Conservation (phyloP, 805 yeast species). For the Candida rishiriensis region DNA sequence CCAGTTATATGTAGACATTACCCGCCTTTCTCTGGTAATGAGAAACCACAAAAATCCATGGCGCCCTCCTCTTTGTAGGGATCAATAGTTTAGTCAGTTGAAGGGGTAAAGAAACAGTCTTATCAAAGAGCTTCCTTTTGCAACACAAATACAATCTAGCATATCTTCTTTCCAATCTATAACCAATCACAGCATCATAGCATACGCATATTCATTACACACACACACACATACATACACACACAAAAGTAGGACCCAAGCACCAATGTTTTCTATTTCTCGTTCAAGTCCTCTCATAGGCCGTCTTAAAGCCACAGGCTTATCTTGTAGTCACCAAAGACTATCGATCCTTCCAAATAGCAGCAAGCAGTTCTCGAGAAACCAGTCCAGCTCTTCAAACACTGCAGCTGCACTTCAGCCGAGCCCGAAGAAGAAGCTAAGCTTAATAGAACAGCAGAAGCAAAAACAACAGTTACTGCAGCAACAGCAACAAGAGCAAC, state of each 20-base stretch:
- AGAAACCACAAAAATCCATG: too few relatives aligned
- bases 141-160: too few relatives aligned
- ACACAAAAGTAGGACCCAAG: neutral
- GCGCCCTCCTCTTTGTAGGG: too few relatives aligned
- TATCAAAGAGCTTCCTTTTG: too few relatives aligned
- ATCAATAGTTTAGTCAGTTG: too few relatives aligned
- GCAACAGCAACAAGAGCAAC: slow-evolving; percentile 4
- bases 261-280: slow-evolving; percentile 1
- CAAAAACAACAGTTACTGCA: slow-evolving; percentile 2
- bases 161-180: too few relatives aligned
- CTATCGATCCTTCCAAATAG: neutral
- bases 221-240: neutral
- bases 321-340: neutral
- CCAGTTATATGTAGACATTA: too few relatives aligned
- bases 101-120: too few relatives aligned
- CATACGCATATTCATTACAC: neutral
- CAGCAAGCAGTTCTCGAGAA: slow-evolving; percentile 3
- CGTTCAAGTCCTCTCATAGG: neutral
- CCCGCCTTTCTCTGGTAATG: too few relatives aligned
- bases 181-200: too few relatives aligned
- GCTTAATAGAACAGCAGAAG: slow-evolving; percentile 5
- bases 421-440: slow-evolving; percentile 12
- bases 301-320: neutral
- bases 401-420: slow-evolving; percentile 9
- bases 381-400: slow-evolving; percentile 22